Percentiles rank a stretch among this genome's conserved stretches.
Evolutionary conservation across 805 yeast species (phyloP).

Genomic region (Kuraishia molischiana): DNA sequence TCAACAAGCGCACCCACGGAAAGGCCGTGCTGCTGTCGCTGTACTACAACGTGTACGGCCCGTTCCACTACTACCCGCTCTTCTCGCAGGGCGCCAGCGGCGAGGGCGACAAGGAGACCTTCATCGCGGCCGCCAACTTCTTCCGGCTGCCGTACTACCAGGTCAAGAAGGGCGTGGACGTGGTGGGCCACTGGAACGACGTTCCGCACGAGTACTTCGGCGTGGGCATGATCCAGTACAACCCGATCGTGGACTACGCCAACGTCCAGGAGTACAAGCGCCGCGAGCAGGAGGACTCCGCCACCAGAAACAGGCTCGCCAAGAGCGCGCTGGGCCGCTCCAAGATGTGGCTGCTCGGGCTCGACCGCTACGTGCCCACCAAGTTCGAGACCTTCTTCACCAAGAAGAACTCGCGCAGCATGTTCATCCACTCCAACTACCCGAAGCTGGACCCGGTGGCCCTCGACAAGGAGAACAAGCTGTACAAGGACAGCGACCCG

Average conservation of each 20-base stretch:
- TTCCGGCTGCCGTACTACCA: conserved; percentile 35
- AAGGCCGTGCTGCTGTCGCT: conserved; percentile 36
- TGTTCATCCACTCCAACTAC: conserved; percentile 43
- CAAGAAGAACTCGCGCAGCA: conserved; percentile 13
- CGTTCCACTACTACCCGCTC: conserved; percentile 34
- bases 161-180: conserved; percentile 37
- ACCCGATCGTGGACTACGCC: conserved; percentile 33
- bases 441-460: conserved; percentile 42
- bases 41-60: conserved; percentile 45
- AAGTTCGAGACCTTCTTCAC: conserved; percentile 12
- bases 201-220: conserved; percentile 27
- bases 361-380: conserved; percentile 8
- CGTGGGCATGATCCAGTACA: conserved; percentile 49
- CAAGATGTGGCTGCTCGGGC: not conserved
- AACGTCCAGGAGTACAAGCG: conserved; percentile 10
- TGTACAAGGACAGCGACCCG: conserved; percentile 9
- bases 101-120: conserved; percentile 54
- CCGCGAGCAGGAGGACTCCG: conserved; percentile 3
- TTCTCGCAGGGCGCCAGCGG: conserved; percentile 38
- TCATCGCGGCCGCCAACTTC: conserved; percentile 40
- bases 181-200: conserved; percentile 34
- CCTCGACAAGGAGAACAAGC: conserved; percentile 25
- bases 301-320: not conserved
- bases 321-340: not conserved
- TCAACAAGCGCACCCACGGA: conserved; percentile 38